These are phyloP conservation scores for Candida easanensis DNA, from an alignment of 805 yeast species.

Conservation along the genomic window DNA sequence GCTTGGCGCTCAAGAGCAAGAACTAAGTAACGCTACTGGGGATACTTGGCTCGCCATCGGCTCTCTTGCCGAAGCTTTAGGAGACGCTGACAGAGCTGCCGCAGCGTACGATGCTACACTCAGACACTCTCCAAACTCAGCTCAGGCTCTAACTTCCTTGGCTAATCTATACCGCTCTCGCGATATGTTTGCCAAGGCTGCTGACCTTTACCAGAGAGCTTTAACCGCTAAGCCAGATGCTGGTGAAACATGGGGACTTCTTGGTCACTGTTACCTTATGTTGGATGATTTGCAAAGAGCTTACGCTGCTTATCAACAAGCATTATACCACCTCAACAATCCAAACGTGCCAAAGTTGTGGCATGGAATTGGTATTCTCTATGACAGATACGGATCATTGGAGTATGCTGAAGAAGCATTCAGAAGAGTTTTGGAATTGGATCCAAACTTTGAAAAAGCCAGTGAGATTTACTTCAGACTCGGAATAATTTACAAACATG, in stretches of 20 bases:
- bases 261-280: conserved; percentile 97
- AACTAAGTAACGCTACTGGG: conserved; percentile 53
- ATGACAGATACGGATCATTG: conserved; percentile 92
- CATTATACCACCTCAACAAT: conserved; percentile 83
- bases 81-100: conserved; percentile 86
- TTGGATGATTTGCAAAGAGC: conserved; percentile 94
- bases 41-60: conserved; percentile 91
- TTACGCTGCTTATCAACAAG: conserved; percentile 95
- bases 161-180: conserved; percentile 87
- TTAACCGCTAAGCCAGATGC: conserved; percentile 77
- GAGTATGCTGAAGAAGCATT: conserved; percentile 99
- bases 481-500: conserved; percentile 96
- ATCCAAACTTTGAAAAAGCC: conserved; percentile 93
- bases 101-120: conserved; percentile 86
- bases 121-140: conserved; percentile 80
- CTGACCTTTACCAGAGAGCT: conserved; percentile 89
- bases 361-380: conserved; percentile 97
- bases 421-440: conserved; percentile 91
- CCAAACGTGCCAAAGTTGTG: conserved; percentile 95
- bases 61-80: conserved; percentile 82
- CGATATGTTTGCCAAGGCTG: conserved; percentile 91
- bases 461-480: conserved; percentile 94
- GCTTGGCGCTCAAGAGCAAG: conserved; percentile 31
- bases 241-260: conserved; percentile 96
- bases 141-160: conserved; percentile 78